Evolutionary conservation across 495 filamentous ascomycete species (phyloP).

Genomic region (Monascus purpureus): DNA sequence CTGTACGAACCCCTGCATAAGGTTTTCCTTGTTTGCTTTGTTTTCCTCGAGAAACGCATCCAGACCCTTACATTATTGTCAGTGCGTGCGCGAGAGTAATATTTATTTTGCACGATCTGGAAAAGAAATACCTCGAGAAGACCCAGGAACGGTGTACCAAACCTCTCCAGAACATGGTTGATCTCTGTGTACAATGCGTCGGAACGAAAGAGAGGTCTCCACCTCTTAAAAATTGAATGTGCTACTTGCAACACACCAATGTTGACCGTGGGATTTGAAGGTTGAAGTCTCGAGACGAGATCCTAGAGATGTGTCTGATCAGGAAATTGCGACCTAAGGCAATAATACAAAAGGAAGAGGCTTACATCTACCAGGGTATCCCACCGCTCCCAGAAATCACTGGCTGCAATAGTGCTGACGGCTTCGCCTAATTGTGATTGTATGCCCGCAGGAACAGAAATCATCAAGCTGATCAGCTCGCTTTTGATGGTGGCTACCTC

Average conservation of each 20-base stretch:
- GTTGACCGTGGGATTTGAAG: constrained; percentile 63
- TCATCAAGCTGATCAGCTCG: constrained; percentile 94
- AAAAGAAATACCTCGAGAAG: constrained; percentile 51
- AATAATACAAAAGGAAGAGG: constrained; percentile 5
- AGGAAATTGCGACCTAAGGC: background rate
- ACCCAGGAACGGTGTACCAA: constrained; percentile 65
- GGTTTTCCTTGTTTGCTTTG: constrained; percentile 52
- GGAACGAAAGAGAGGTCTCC: constrained; percentile 84
- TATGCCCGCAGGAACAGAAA: constrained; percentile 69
- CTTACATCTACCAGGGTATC: constrained; percentile 72
- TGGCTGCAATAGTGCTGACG: constrained; percentile 92
- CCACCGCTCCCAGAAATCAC: constrained; percentile 94
- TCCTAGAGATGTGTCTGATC: constrained; percentile 35
- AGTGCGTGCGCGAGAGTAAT: constrained; percentile 1
- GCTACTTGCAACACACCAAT: constrained; percentile 93
- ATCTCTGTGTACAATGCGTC: constrained; percentile 87
- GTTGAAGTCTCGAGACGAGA: constrained; percentile 72
- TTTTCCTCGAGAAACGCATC: constrained; percentile 66
- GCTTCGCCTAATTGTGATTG: constrained; percentile 92
- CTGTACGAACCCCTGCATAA: constrained; percentile 65
- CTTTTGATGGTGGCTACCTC: constrained; percentile 84
- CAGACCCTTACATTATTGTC: constrained; percentile 39
- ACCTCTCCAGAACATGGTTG: constrained; percentile 78
- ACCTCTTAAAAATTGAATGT: constrained; percentile 94
- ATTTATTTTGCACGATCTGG: background rate